phyloP scores from a whole-genome alignment of 495 filamentous ascomycete species.

The Xylaria scruposa region DNA sequence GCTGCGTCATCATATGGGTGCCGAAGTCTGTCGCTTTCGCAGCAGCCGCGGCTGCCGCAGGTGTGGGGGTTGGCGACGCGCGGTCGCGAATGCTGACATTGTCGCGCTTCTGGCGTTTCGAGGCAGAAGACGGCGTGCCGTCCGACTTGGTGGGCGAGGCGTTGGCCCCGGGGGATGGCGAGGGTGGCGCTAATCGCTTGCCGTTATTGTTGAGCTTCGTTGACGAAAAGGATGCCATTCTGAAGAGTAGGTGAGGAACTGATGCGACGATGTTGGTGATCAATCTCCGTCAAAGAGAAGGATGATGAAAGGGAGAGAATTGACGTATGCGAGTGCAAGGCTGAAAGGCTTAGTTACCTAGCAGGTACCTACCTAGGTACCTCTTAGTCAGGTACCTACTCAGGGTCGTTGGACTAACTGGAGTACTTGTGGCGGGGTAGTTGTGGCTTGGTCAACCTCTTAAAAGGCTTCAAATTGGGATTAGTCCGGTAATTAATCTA shows the following conservation, averaged over 20 bases:
- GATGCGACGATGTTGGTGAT: conserved; percentile 24
- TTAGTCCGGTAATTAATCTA: neutral
- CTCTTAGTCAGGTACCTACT: no score
- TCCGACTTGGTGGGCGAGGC: conserved; percentile 32
- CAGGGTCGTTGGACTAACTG: no score
- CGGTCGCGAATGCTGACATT: conserved; percentile 27
- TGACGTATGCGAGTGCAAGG: conserved; percentile 29
- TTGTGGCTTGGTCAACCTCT: neutral
- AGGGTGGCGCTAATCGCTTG: conserved; percentile 33
- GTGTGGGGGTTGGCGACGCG: conserved; percentile 55
- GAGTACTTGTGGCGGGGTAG: conserved; percentile 5
- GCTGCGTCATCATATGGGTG: conserved; percentile 79
- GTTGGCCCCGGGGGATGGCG: conserved; percentile 28
- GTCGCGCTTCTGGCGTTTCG: conserved; percentile 44
- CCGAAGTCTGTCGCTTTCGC: conserved; percentile 78
- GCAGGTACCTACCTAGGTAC: no score
- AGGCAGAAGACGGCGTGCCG: conserved; percentile 24
- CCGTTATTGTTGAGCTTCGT: conserved; percentile 31
- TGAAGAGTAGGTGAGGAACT: neutral
- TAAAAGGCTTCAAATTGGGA: neutral
- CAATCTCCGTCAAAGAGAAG: conserved; percentile 30
- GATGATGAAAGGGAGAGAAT: conserved; percentile 29
- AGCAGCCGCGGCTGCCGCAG: conserved; percentile 56
- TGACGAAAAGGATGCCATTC: conserved; percentile 15
- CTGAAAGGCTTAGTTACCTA: conserved; percentile 24